Evolutionary conservation across 129 eudicot species (phyloP), one percentile per base, ranked within the genome.

Genomic region (Helianthus tuberosus): DNA sequence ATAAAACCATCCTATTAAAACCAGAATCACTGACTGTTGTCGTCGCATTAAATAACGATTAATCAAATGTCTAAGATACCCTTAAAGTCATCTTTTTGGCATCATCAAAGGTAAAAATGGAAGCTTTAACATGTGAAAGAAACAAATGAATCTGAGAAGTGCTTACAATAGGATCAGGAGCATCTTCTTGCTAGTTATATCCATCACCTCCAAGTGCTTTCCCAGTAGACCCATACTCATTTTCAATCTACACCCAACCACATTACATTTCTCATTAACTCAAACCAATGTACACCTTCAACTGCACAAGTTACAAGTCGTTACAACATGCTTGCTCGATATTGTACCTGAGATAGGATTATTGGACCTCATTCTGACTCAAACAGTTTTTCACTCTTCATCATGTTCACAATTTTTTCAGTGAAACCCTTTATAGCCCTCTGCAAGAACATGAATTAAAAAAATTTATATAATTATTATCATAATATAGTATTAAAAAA

Each of bases 151-250:
- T 29, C 15, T n/a, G 36, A 16, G 62, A 50, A 50, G 10, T 53
- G n/a, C 93, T 90, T 77, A 94, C 98, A 89, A 94, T 84, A 50
- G 99, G 99, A 87, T 94, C 97, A 10, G 99, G 99, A 14, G 99
- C 96, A 76, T 88, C 99, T 2, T 86, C 90, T 80, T 94, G 89
- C 77, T 94, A 94, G 17, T 86, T 80, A 80, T 94, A 70, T 17
- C 96, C 99, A 38, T 85, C 84, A 64, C 80, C 78, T 35, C 99
- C 99, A 66, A 81, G 88, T 70, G 55, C 64, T 75, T 83, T 88
- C 39, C 89, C 87, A 66, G 83, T 88, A 16, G 89, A 74, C 52
- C 99, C 99, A 75, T 90, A 94, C 80, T 94, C 99, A 76, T 94
- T 94, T 83, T 94, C 99, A 74, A 94, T 91, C 99, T 94, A 85